Evolutionary conservation across 2,329 filamentous ascomycete genomes (phyloP), one percentile per base, ranked within the genome.

Genomic region (Rhynchosporium secalis): DNA sequence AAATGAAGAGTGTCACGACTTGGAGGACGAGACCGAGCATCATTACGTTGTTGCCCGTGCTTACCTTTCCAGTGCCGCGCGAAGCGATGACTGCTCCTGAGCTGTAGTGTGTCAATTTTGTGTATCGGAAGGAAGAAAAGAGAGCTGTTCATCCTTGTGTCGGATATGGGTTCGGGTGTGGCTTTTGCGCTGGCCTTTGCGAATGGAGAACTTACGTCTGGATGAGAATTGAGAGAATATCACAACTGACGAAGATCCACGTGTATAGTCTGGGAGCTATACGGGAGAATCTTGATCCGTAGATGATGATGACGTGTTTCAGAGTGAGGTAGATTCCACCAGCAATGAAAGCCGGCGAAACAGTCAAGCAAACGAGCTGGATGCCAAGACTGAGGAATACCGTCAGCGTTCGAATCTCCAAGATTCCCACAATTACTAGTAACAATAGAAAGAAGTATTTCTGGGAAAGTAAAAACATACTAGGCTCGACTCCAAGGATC

Each of bases 271-370:
- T 72, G 56, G 84, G 80, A 3, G 74, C 75, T 57, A 86, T 65
- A 66, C 81, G 80, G 26, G 83, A 85, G 58, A 83, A 76, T 47
- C 66, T 49, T 8, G 82, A 78, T 73, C 76, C 78, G 65, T 85
- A 76, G 51, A 78, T 74, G 43, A 83, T 76, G 64, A 80, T 78
- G 13, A 66, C 69, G 76, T 86, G 84, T 73, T 86, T 86, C 65
- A 87, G 80, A 3, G 82, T 86, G 40, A 87, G 79, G 76, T 87
- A 87, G 72, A 87, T 81, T 10, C 71, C 80, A 66, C 83, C 82
- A 76, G 83, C 85, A 74, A 86, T 77, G 62, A 87, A 79, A 45
- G 84, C 84, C 8, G 68, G 66, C 9, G 58, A 62, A 12, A 67
- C 58, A 12, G 65, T 66, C 12, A 67, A 83, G 74, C 79, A 77